Conservation (phyloP, 192 early-diverging fungal genomes). For the Podila verticillata region DNA sequence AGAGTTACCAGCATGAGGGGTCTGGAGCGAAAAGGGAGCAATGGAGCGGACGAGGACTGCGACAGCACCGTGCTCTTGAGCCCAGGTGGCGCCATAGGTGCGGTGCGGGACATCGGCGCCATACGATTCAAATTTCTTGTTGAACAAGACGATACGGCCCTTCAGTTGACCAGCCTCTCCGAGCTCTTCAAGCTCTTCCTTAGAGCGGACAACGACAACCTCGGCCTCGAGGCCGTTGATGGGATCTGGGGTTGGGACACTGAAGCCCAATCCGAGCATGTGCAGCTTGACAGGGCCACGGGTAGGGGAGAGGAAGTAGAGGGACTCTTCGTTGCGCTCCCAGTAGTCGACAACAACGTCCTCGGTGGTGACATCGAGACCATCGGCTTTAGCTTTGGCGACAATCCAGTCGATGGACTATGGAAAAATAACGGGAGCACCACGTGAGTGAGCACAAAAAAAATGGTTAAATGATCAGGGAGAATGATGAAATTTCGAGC, state of each 20-base stretch:
- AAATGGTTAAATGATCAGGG: background rate
- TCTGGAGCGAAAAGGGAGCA: conserved; percentile 55
- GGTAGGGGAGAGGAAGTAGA: conserved; percentile 57
- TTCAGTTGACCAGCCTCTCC: conserved; percentile 51
- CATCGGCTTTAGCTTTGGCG: conserved; percentile 50
- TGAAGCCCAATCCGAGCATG: conserved; percentile 64
- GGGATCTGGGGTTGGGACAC: conserved; percentile 52
- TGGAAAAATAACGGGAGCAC: background rate
- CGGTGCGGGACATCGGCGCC: conserved; percentile 25
- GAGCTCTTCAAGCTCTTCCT: conserved; percentile 56
- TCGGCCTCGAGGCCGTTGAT: conserved; percentile 51
- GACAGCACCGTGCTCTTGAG: conserved; percentile 59
- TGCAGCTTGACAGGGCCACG: conserved; percentile 59
- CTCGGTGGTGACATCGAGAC: conserved; percentile 62
- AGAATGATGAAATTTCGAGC: background rate
- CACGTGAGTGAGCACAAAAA: background rate
- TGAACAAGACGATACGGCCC: conserved; percentile 62
- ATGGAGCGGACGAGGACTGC: conserved; percentile 64
- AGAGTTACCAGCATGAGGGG: conserved; percentile 62
- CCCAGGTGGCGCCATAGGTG: conserved; percentile 33
- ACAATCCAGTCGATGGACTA: conserved; percentile 65
- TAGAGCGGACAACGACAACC: conserved; percentile 60
- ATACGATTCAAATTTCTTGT: conserved; percentile 52
- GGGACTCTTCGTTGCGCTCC: conserved; percentile 63
- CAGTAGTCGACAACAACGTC: conserved; percentile 63